Conservation (phyloP, 345 rosid genomes). For the Euclidium syriacum region DNA sequence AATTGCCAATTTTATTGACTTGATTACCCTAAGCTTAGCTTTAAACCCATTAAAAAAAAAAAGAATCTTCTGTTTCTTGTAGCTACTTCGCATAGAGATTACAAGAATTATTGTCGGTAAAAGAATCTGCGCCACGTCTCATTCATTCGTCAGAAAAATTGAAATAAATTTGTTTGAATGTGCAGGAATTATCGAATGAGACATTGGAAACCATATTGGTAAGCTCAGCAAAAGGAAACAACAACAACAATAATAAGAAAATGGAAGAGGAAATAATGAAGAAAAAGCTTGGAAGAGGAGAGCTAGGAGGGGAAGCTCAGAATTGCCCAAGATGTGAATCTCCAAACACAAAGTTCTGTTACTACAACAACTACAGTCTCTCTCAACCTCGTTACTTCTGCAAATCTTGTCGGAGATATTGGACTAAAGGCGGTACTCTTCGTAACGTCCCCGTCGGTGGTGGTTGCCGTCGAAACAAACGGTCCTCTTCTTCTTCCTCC, state of each 20-base stretch:
- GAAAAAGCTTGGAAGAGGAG: conserved; percentile 57
- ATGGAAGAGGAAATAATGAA: conserved; percentile 46
- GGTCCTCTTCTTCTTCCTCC: conserved; percentile 49
- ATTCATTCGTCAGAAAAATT: neutral
- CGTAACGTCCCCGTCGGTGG: conserved; percentile 86
- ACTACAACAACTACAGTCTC: conserved; percentile 88
- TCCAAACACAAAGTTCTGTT: conserved; percentile 81
- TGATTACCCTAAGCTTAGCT: neutral
- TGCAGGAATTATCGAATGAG: conserved; percentile 51
- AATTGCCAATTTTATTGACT: neutral
- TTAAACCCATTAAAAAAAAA: neutral
- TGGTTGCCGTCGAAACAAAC: conserved; percentile 70
- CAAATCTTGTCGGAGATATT: conserved; percentile 78
- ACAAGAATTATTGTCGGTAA: conserved; percentile 3
- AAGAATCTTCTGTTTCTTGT: neutral
- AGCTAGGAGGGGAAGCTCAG: conserved; percentile 41
- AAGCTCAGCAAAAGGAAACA: conserved; percentile 38
- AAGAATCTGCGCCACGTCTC: neutral
- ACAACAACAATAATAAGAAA: conserved; percentile 8
- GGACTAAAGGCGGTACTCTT: conserved; percentile 86
- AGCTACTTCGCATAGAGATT: neutral
- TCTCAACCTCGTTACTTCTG: conserved; percentile 84
- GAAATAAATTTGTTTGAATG: neutral
- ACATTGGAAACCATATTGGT: conserved; percentile 67
- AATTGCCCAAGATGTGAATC: conserved; percentile 79